Evolutionary conservation across 768 basidiomycete genomes (phyloP).

Genomic region (Termitomyces sp.): DNA sequence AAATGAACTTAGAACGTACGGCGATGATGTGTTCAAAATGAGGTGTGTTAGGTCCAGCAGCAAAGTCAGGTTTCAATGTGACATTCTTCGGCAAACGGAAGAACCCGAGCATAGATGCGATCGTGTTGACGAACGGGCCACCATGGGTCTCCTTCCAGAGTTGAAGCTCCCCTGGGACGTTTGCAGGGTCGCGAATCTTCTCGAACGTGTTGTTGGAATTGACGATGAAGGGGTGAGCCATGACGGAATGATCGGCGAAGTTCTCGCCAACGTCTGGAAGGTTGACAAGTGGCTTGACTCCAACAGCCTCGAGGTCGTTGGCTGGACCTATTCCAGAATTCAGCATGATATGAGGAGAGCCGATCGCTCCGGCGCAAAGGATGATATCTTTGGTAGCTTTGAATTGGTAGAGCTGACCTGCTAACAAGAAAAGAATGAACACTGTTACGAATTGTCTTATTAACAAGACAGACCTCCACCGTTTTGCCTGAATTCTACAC

Average conservation of each 20-base stretch:
- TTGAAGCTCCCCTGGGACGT: not conserved
- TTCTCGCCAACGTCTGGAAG: slow-evolving; percentile 33
- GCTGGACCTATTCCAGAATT: slow-evolving; percentile 32
- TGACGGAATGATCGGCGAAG: slow-evolving; percentile 28
- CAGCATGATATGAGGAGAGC: slow-evolving; percentile 31
- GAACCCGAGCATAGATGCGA: slow-evolving; percentile 17
- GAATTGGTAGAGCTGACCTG: slow-evolving; percentile 5
- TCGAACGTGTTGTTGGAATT: slow-evolving; percentile 9
- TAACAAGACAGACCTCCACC: not conserved
- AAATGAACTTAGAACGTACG: not conserved
- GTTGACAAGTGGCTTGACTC: slow-evolving; percentile 20
- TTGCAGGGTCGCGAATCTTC: slow-evolving; percentile 2
- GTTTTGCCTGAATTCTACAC: not conserved
- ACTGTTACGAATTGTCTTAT: not conserved
- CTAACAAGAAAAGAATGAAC: no score
- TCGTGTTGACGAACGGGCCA: slow-evolving; percentile 10
- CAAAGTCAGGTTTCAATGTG: slow-evolving; percentile 18
- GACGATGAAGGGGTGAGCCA: slow-evolving; percentile 12
- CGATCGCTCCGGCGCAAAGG: slow-evolving; percentile 33
- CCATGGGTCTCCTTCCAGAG: not conserved
- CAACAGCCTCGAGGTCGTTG: slow-evolving; percentile 12
- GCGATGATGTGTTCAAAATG: slow-evolving; percentile 13
- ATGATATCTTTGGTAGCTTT: slow-evolving; percentile 51
- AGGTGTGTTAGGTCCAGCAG: slow-evolving; percentile 17
- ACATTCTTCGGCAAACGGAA: slow-evolving; percentile 18